Evolutionary conservation across 208 protist species (phyloP).

Genomic region (Crithidia fasciculata): DNA sequence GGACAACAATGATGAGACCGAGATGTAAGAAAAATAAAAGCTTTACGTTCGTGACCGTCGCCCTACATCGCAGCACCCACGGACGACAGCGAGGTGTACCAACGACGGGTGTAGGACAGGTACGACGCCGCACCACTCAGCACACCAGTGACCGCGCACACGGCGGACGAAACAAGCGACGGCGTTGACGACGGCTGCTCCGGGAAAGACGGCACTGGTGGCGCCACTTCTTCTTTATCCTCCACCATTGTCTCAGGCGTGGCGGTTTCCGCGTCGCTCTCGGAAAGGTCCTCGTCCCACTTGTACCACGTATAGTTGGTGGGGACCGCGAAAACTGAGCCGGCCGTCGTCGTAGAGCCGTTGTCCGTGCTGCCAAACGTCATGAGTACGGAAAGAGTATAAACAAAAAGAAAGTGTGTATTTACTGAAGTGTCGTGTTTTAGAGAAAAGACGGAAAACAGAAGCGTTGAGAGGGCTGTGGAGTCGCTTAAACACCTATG

Average conservation of each 20-base stretch:
- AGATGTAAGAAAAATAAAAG: neutral
- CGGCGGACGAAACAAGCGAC: neutral
- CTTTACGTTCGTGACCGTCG: neutral
- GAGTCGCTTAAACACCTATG: too few species aligned
- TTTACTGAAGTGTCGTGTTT: too few species aligned
- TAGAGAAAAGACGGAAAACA: too few species aligned
- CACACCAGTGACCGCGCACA: neutral
- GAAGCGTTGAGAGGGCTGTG: too few species aligned
- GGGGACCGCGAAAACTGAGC: neutral
- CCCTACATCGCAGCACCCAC: constrained; percentile 6
- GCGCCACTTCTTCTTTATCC: too few species aligned
- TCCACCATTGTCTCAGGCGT: neutral
- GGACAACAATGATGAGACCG: too few species aligned
- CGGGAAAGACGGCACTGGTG: too few species aligned
- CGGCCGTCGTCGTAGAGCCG: neutral
- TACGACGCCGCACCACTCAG: neutral
- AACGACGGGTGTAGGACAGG: constrained; percentile 8
- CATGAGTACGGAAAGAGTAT: neutral
- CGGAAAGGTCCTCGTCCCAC: constrained; percentile 13
- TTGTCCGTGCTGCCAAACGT: constrained; percentile 4
- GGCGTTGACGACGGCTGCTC: too few species aligned
- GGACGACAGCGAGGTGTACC: constrained; percentile 10
- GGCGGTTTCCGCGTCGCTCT: neutral
- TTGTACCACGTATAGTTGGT: constrained; percentile 2
- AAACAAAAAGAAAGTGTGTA: neutral